Conservation (phyloP, 2,329 filamentous ascomycete species). For the Penicillium digitatum region DNA sequence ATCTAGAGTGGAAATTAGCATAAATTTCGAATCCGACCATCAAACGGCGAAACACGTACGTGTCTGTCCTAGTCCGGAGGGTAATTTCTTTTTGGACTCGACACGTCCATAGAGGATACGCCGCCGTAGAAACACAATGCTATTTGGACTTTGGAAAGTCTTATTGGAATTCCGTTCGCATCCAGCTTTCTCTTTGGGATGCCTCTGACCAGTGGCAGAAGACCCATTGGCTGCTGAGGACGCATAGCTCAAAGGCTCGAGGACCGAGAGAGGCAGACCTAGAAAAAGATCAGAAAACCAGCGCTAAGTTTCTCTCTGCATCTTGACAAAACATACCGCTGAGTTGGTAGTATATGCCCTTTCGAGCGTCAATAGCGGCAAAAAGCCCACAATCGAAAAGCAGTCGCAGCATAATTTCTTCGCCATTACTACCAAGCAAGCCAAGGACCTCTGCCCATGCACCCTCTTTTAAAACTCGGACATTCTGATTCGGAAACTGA, state of each 20-base stretch:
- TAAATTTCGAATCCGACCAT: neutral
- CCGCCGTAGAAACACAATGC: constrained; percentile 72
- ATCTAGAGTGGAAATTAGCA: constrained; percentile 51
- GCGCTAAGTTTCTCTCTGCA: neutral
- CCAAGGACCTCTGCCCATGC: constrained; percentile 74
- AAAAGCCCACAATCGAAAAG: constrained; percentile 78
- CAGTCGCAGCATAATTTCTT: constrained; percentile 71
- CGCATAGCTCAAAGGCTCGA: constrained; percentile 25
- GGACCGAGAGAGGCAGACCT: constrained; percentile 33
- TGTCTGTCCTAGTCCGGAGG: constrained; percentile 73
- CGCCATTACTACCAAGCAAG: constrained; percentile 70
- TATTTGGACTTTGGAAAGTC: constrained; percentile 39
- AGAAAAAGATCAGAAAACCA: neutral
- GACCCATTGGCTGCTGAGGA: neutral
- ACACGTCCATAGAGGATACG: constrained; percentile 82
- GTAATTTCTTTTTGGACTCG: constrained; percentile 63
- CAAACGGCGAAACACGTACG: constrained; percentile 53
- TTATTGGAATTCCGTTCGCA: neutral
- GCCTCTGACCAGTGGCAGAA: neutral
- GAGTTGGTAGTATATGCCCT: constrained; percentile 70
- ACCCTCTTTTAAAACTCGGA: constrained; percentile 61
- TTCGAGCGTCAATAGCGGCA: constrained; percentile 54
- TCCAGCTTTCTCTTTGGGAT: neutral
- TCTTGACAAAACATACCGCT: constrained; percentile 55
- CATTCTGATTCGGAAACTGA: constrained; percentile 65